Conservation (phyloP, 176 grass and related monocot genomes). For the Zoysia japonica region DNA sequence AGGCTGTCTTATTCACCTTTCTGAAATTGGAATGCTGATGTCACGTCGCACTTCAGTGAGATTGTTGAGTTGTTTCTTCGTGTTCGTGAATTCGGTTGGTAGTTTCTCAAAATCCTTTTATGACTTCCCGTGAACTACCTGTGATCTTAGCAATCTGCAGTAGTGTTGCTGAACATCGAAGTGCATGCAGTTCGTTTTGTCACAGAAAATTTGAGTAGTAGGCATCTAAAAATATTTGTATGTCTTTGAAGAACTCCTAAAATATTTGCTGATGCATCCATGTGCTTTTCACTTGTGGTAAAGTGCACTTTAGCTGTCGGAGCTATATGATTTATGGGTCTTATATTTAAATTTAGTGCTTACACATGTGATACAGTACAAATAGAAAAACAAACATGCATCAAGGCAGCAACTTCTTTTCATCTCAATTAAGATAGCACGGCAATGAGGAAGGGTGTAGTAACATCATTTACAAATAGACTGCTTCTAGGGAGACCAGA, state of each 20-base stretch:
- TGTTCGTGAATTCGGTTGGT: too few relatives aligned
- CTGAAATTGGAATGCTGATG: slow-evolving; percentile 40
- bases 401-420: not conserved
- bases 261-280: not conserved
- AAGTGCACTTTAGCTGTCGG: too few relatives aligned
- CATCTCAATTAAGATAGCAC: too few relatives aligned
- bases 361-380: not conserved
- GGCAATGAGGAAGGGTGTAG: not conserved
- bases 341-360: not conserved
- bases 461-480: slow-evolving; percentile 7
- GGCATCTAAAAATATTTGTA: not conserved
- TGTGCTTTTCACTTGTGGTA: too few relatives aligned
- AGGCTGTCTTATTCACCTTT: slow-evolving; percentile 61
- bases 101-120: not conserved
- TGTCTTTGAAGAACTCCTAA: not conserved
- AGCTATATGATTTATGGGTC: too few relatives aligned
- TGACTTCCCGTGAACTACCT: not conserved
- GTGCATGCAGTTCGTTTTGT: not conserved
- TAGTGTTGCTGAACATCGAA: slow-evolving; percentile 16
- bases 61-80: too few relatives aligned
- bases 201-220: not conserved
- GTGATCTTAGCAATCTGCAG: slow-evolving; percentile 15
- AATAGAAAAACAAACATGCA: not conserved
- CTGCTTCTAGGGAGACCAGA: not conserved
- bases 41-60: too few relatives aligned